phyloP scores from a whole-genome alignment of 1,284 basidiomycete genomes.

The Ceratobasidium sp. region DNA sequence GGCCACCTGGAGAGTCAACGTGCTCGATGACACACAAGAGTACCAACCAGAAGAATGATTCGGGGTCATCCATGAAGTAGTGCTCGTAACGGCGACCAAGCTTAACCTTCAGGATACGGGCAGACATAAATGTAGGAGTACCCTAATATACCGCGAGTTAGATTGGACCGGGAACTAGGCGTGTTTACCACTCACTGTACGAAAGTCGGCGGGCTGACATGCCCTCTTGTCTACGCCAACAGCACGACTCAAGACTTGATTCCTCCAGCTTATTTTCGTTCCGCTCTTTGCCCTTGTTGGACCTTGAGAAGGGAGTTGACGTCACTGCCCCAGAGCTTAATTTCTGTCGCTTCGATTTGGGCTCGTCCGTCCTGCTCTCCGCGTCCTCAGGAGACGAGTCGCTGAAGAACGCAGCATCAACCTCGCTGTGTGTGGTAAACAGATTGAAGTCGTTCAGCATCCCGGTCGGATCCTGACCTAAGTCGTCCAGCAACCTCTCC shows the following conservation, averaged over 20 bases:
- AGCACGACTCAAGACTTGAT: neutral
- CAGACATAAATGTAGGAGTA: constrained; percentile 23
- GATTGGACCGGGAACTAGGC: neutral
- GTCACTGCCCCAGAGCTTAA: neutral
- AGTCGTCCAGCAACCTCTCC: neutral
- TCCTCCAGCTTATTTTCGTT: neutral
- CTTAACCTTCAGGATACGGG: neutral
- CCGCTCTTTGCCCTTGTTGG: neutral
- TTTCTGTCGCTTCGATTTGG: neutral
- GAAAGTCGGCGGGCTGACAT: neutral
- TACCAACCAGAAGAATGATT: constrained; percentile 31
- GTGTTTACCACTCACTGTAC: constrained; percentile 11
- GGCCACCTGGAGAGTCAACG: neutral
- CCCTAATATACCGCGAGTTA: neutral
- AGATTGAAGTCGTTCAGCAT: constrained; percentile 29
- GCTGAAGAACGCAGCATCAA: too few species aligned
- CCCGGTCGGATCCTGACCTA: constrained; percentile 4
- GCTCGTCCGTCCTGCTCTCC: too few species aligned
- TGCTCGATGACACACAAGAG: constrained; percentile 12
- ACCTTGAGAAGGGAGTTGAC: neutral
- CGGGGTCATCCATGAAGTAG: constrained; percentile 18
- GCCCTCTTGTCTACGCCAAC: neutral
- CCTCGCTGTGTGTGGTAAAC: neutral
- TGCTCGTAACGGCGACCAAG: constrained; percentile 7
- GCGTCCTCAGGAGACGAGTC: too few species aligned